Base-by-base conservation (phyloP, 2,329 filamentous ascomycete genomes). In the Paraphoma chrysanthemicola region DNA sequence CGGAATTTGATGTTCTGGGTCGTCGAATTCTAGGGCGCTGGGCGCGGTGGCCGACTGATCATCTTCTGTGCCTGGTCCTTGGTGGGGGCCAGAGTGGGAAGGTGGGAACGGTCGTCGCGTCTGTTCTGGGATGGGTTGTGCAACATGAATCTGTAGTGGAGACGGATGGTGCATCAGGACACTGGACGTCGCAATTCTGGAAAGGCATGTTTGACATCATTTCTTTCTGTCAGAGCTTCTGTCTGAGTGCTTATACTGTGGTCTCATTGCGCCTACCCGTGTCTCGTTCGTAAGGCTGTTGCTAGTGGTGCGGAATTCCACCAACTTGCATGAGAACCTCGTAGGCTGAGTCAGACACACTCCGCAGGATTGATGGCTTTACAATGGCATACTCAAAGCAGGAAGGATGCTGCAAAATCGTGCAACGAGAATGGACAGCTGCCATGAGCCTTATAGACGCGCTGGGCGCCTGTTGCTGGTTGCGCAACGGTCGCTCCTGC, bases 81-180 rank as follows among this genome's bases (percentile, higher is more conserved):
- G 51, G 23, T 46, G 11, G 16, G 29, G 45, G 38, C 54, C 53
- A 17, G 41, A 53, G 31, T 39, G 44, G 46, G 54, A 47, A 57
- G 46, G 54, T 57, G 45, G 45, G 54, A 17, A 45, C 23, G 17
- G 28, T 29, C 28, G 46, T 54, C 51, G 36, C 50, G 54, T 51
- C 41, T 54, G 50, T 51, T 49, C 39, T 36, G 30, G 17, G 33
- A 45, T 16, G 30, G 44, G 23, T 39, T 38, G 44, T 28, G 36
- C 33, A 16, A 38, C 18, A 36, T 44, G 51, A 14, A 17, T 14
- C 44, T 31, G 23, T 23, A 30, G 43, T 29, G 43, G 17, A 29
- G 43, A 44, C 17, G 17, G 11, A 42, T 42, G 10, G 8, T 42
- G 39, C 16, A 42, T 14, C 39, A 16, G 16, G 16, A 6, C 10